Evolutionary conservation across 768 basidiomycete species (phyloP), one percentile per base, ranked within the genome.

Genomic region (Hypholoma fasciculare): DNA sequence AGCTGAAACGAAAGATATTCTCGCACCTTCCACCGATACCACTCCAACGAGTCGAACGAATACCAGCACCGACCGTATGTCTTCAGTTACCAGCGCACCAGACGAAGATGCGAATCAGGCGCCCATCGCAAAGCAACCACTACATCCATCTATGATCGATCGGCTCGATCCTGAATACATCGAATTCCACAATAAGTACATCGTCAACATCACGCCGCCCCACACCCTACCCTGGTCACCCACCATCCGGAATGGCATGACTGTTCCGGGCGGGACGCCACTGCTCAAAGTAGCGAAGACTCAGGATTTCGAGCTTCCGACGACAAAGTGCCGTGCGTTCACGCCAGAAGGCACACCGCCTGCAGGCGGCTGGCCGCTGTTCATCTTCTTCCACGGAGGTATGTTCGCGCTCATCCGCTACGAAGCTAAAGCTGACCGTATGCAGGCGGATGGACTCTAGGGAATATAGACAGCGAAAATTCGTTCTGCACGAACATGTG

Each of bases 371-470:
- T 90, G 89, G 89, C 88, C 88, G 0, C 80, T 84, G 1, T 82
- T 90, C 59, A 78, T 89, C 44, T 91, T 81, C 78, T 89, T 86
- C 67, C 90, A 90, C 61, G 90, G 90, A 52, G 89, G 89, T 82
- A 59, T 6, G 14, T 14, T 6, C 26, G 5, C 13, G 11, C 9
- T n/a, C 17, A 19, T 34, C n/a, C 26, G 13, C 3, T 17, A 13
- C 19, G 39, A 5, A n/a, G n/a, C 11, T 17, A 30, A 16, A 58
- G 26, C 49, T 27, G 36, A 60, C 38, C 7, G 16, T 16, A 16
- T 17, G 5, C 62, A 87, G 89, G 90, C 42, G 90, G 90, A 36
- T 90, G 90, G 90, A 89, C 88, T 0, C 74, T 91, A 1, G 90
- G 90, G 0, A 84, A 76, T 54, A 86, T 89, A 62, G 66, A 67